Evolutionary conservation across 306 rosid genomes (phyloP).

Genomic region (Vigna mungo): DNA sequence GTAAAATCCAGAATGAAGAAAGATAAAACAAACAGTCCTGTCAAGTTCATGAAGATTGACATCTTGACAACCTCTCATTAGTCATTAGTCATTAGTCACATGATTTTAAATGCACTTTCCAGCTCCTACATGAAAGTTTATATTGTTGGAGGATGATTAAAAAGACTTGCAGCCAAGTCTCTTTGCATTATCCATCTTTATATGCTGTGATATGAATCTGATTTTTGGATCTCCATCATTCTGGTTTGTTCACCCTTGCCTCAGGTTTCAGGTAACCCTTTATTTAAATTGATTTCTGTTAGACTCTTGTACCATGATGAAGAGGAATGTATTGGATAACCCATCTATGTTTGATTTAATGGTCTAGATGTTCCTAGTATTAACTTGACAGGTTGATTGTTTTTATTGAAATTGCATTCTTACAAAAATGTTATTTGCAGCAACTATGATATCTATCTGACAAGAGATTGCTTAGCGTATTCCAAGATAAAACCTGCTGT

Average conservation of each 20-base stretch:
- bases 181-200: conserved; percentile 17
- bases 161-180: conserved; percentile 26
- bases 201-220: neutral
- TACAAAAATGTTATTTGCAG: conserved; percentile 67
- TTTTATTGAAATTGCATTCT: conserved; percentile 41
- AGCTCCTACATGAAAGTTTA: conserved; percentile 20
- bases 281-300: conserved; percentile 18
- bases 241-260: conserved; percentile 8
- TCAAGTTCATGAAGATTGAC: neutral
- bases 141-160: conserved; percentile 3
- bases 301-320: conserved; percentile 14
- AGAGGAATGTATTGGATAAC: conserved; percentile 16
- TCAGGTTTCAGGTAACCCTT: conserved; percentile 7
- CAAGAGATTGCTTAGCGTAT: conserved; percentile 91
- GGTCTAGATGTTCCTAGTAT: conserved; percentile 12
- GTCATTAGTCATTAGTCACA: neutral
- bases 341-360: conserved; percentile 20
- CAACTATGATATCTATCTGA: conserved; percentile 86
- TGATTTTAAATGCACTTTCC: neutral
- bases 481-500: conserved; percentile 96
- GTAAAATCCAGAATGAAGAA: conserved; percentile 13
- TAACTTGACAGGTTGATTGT: conserved; percentile 29
- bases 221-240: neutral
- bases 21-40: conserved; percentile 17
- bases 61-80: neutral